These are phyloP conservation scores for Fusarium sp. DNA, from an alignment of 2,329 filamentous ascomycete species.

Conservation along the genomic window DNA sequence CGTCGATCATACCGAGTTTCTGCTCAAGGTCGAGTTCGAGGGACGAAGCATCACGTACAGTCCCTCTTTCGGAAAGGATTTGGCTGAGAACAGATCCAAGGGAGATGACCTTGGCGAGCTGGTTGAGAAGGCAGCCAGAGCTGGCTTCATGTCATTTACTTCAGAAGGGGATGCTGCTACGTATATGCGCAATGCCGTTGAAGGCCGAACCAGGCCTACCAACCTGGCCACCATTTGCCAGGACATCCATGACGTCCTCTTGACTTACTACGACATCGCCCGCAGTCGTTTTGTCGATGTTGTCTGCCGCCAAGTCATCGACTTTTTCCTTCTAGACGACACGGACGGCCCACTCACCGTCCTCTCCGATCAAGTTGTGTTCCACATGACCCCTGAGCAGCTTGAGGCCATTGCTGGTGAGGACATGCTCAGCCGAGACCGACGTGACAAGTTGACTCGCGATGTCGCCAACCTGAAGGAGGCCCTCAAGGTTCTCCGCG, in stretches of 20 bases:
- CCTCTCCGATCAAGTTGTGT: conserved; percentile 63
- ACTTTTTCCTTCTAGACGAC: conserved; percentile 63
- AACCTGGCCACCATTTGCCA: conserved; percentile 53
- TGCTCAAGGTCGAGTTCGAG: conserved; percentile 53
- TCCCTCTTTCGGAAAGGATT: conserved; percentile 2
- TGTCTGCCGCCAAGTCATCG: conserved; percentile 68
- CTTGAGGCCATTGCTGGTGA: conserved; percentile 70
- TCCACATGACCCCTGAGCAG: conserved; percentile 58
- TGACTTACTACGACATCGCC: conserved; percentile 71
- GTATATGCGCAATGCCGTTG: neutral
- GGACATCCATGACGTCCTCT: conserved; percentile 70
- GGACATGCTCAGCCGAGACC: conserved; percentile 54
- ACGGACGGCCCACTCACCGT: conserved; percentile 62
- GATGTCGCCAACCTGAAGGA: conserved; percentile 59
- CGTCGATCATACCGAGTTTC: conserved; percentile 60
- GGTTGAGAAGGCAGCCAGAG: neutral
- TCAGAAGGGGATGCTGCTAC: neutral
- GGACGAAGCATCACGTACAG: conserved; percentile 41
- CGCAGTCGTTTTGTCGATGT: conserved; percentile 71
- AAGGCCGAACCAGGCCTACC: neutral
- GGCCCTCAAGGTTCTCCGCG: conserved; percentile 45
- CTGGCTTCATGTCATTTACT: too few relatives aligned
- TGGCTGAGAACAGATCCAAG: too few relatives aligned
- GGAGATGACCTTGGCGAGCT: neutral
- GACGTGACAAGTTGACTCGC: conserved; percentile 55